Evolutionary conservation across 306 rosid species (phyloP), one percentile per base, ranked within the genome.

Genomic region (Dryas octopetala): DNA sequence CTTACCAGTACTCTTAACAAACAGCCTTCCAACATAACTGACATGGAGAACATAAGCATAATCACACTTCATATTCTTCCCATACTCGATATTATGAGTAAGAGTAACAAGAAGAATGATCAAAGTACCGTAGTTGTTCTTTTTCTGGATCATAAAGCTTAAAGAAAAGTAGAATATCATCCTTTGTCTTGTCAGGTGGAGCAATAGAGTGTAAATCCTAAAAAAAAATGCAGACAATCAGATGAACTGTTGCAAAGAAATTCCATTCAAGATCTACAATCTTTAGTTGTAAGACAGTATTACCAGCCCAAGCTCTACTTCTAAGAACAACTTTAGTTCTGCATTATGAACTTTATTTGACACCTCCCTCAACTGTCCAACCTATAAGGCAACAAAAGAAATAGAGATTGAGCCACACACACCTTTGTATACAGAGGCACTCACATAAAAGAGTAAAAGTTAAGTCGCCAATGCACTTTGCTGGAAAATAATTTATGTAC

Each of bases 111-210:
- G 5, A 77, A 44, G 66, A 6, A 48, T 52, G 59, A 62, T 28
- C 50, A 43, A 76, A 81, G 59, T 89, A 91, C 97, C 97, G 86
- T 70, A 91, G 86, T 81, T 86, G 93, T 84, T 86, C 91, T 79
- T 91, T 91, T 60, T 88, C 96, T 74, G 93, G 91, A 79, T 91
- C 96, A 68, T 91, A 91, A 70, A 91, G 85, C 87, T 91, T 91
- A 87, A 91, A 91, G 85, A 91, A 91, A 59, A 91, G 92, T 17
- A 91, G 85, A 69, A 89, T 91, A 74, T 91, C 97, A 73, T 89
- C 96, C 83, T 86, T 86, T 40, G 96, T 89, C 88, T 86, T 89
- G 48, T 83, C 91, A 71, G 90, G 91, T 19, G 93, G 93, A 80
- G 90, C 81, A 70, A 91, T 75, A 78, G 89, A 89, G 49, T 59